Evolutionary conservation across 1,284 basidiomycete genomes (phyloP).

Genomic region (Irpex sp.): DNA sequence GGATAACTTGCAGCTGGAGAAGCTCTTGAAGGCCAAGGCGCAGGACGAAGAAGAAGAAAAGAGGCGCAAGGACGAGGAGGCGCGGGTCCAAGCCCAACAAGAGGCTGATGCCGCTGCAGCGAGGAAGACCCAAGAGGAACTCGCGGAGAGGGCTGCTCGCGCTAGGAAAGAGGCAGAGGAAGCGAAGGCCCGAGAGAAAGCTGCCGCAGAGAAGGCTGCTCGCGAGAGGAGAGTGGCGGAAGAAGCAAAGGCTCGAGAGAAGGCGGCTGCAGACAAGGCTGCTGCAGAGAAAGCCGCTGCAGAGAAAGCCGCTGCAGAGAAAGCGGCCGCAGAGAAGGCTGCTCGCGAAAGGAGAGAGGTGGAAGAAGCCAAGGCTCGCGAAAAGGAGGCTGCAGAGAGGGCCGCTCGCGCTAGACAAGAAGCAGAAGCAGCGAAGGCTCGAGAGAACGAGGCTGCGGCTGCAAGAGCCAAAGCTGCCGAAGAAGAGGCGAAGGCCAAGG

Average conservation of each 20-base stretch:
- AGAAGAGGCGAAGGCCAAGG: background rate
- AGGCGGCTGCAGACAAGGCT: background rate
- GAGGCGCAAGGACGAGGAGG: slow-evolving; percentile 3
- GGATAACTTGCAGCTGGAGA: slow-evolving; percentile 11
- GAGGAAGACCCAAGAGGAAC: background rate
- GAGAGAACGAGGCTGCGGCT: slow-evolving; percentile 2
- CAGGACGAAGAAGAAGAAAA: slow-evolving; percentile 4
- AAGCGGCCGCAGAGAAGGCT: background rate
- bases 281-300: background rate
- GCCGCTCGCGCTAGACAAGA: slow-evolving; percentile 1
- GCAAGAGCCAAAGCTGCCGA: slow-evolving; percentile 3
- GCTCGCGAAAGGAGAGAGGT: background rate
- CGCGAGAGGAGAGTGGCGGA: background rate
- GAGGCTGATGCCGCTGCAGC: background rate
- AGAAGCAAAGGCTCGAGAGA: slow-evolving; percentile 1
- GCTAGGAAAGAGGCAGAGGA: background rate
- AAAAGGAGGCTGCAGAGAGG: background rate
- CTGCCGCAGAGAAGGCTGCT: background rate
- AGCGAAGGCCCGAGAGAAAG: no score
- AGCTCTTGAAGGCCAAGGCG: background rate
- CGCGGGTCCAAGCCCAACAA: background rate
- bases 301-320: no score
- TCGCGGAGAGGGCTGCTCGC: background rate
- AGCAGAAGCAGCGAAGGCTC: background rate
- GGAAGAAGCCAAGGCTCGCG: slow-evolving; percentile 1